Evolutionary conservation across 2,329 filamentous ascomycete genomes (phyloP), one percentile per base, ranked within the genome.

Genomic region (Stagonosporopsis chrysanthemi): DNA sequence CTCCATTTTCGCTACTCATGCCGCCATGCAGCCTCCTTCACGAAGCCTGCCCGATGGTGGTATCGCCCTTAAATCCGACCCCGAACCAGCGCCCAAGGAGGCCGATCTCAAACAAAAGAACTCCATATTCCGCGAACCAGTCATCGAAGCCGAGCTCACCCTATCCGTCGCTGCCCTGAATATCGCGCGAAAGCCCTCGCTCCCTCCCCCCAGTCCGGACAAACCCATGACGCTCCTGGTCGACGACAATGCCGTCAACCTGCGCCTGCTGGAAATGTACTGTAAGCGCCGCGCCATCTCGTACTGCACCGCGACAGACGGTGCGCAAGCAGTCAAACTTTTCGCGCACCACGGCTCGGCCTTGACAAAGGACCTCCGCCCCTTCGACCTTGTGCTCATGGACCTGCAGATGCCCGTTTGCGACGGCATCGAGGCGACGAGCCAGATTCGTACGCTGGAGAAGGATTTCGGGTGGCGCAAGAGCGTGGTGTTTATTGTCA

Each of bases 231-330:
- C 71, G 0, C 68, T 82, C 0, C 65, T 82, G 2, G 80, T 81
- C 0, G 80, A 82, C 47, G 80, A 81, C 55, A 82, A 82, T 39
- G 51, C 67, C 0, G 71, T 81, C 47, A 82, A 82, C 22, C 70
- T 82, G 0, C 77, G 78, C 17, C 77, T 82, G 36, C 58, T 82
- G 24, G 69, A 77, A 28, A 80, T 82, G 78, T 82, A 82, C 62
- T 82, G 79, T 66, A 73, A 70, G 19, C 81, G 78, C 47, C 73
- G 80, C 24, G 65, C 67, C 1, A 61, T 72, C 2, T 71, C 74
- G 0, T 80, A 77, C 33, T 51, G 66, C 4, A 76, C 72, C 3
- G 79, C 80, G 1, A 65, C 64, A 1, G 75, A 82, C 42, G 79
- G 80, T 4, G 52, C 63, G 2, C 67, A 80, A 63, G 80, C 80